Base-by-base conservation (phyloP, 202 grass and related monocot species). In the Miscanthus sacchariflorus region DNA sequence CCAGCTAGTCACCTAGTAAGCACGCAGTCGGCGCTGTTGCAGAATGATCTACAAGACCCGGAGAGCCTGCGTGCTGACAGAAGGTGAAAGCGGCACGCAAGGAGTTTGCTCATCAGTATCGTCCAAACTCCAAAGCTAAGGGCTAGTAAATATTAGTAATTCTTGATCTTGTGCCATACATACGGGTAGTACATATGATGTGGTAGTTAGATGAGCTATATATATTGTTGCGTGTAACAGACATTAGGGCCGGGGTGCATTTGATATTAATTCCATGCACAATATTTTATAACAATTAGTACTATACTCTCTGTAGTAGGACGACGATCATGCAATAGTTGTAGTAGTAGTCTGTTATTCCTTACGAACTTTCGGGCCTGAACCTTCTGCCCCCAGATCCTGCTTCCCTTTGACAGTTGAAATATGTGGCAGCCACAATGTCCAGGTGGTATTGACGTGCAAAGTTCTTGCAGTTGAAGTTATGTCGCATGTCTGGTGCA, bases 311-410 rank as follows among this genome's bases (percentile, higher is more conserved):
- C n/a, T 7, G 4, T 75, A 6, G 5, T 6, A 48, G 24, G 45
- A 18, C 2, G 7, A 76, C 18, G 15, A 59, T 75, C 39, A 40
- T 40, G 39, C 45, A 76, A 46, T 72, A 72, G 70, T 12, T 12
- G 38, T 23, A 44, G 5, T 5, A 15, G 13, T 18, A 52, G 3
- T 48, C 5, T 50, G 24, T 18, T 5, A 18, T 33, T 52, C 13
- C 24, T 50, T 75, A 33, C 30, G 70, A 91, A 44, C 23, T 91
- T 21, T 89, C 58, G 0, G 49, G 63, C 79, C 78, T 87, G 72
- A 93, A 92, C 63, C 90, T 88, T 87, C 95, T 89, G 19, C 95
- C 95, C 0, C 93, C 93, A n/a, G 90, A 88, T 10, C 93, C 93
- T 48, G 75, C 83, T 86, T 95, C 93, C 84, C 90, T 93, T 81